Evolutionary conservation across 1,284 basidiomycete genomes (phyloP).

Genomic region (Ustilago vetiveriae): DNA sequence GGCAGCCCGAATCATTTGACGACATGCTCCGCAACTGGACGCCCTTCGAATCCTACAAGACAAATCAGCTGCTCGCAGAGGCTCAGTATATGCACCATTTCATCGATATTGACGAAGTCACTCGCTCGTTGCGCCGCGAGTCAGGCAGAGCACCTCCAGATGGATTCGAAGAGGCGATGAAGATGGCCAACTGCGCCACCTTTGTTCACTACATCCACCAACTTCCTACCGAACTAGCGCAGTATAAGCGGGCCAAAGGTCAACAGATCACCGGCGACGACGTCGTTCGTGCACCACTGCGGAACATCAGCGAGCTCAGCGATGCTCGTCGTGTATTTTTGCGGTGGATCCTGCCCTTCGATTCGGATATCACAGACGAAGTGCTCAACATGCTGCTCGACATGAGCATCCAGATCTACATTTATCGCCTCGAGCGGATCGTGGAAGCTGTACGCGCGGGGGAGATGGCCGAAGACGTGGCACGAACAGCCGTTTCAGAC

Average conservation of each 20-base stretch:
- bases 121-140: conserved; percentile 19
- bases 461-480: conserved; percentile 27
- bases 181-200: conserved; percentile 56
- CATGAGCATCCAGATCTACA: conserved; percentile 58
- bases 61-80: conserved; percentile 50
- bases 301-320: conserved; percentile 48
- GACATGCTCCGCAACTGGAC: conserved; percentile 51
- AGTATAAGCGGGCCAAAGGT: conserved; percentile 23
- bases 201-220: conserved; percentile 58
- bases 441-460: conserved; percentile 16
- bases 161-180: conserved; percentile 46
- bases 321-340: conserved; percentile 54
- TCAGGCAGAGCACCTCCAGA: conserved; percentile 20
- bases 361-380: conserved; percentile 39
- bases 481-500: conserved; percentile 13
- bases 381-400: conserved; percentile 51
- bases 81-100: conserved; percentile 53
- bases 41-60: conserved; percentile 53
- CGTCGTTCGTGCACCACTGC: conserved; percentile 25
- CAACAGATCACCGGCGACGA: conserved; percentile 25
- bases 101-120: conserved; percentile 47
- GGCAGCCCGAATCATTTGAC: conserved; percentile 39
- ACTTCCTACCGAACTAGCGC: conserved; percentile 24
- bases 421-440: conserved; percentile 37
- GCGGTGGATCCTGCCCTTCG: conserved; percentile 45